These are phyloP conservation scores for Sporothrix pseudoabietina DNA, from an alignment of 2,329 filamentous ascomycete genomes.

Conservation along the genomic window DNA sequence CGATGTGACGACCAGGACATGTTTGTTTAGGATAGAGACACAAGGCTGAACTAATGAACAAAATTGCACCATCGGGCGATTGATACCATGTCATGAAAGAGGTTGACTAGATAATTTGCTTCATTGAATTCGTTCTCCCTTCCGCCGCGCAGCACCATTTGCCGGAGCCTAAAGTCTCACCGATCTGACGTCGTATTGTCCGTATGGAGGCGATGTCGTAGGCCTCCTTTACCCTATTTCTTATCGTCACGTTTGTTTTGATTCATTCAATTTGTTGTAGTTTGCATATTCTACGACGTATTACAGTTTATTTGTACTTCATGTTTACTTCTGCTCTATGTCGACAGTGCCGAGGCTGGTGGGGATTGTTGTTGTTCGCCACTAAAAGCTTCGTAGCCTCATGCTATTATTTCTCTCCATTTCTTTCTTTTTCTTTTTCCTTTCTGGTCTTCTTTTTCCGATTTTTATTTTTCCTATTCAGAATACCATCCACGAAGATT, in stretches of 20 bases:
- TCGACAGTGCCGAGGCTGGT: background rate
- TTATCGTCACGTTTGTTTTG: background rate
- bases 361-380: background rate
- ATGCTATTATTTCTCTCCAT: background rate
- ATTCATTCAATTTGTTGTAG: background rate
- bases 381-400: background rate
- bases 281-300: background rate
- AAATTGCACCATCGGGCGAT: background rate
- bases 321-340: background rate
- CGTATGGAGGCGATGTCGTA: background rate
- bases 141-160: background rate
- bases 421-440: background rate
- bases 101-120: too few species aligned
- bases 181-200: background rate
- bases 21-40: conserved; percentile 14
- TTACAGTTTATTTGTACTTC: background rate
- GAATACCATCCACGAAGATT: background rate
- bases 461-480: background rate
- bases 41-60: background rate
- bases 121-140: background rate
- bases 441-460: background rate
- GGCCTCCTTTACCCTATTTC: background rate
- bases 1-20: conserved; percentile 15
- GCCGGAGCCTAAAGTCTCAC: background rate
- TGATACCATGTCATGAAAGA: too few species aligned